Conservation (phyloP, 306 rosid species). For the Mimosa bimucronata region DNA sequence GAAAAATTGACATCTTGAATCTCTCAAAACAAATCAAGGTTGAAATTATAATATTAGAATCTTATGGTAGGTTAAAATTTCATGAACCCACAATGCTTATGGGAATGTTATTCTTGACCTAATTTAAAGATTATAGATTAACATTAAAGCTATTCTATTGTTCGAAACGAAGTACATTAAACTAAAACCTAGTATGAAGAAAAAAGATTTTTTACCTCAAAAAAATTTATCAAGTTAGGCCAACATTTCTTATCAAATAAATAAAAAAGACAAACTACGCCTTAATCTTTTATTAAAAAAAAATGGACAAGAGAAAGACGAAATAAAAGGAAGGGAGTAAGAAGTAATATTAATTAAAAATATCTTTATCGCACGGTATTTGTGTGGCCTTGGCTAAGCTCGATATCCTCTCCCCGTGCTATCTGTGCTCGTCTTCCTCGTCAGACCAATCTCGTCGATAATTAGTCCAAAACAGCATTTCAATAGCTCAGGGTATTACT, state of each 20-base stretch:
- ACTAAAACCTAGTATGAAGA: neutral
- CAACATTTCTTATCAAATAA: neutral
- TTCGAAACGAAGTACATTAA: neutral
- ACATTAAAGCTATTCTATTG: neutral
- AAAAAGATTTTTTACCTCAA: no score
- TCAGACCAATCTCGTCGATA: slow-evolving; percentile 52
- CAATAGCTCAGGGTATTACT: slow-evolving; percentile 26
- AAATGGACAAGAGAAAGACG: neutral
- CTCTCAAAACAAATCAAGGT: no score
- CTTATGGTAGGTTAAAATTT: no score
- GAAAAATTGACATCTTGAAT: no score
- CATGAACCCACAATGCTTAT: no score
- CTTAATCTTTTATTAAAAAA: no score
- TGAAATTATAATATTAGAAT: no score
- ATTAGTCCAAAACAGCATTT: slow-evolving; percentile 32
- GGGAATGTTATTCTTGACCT: neutral
- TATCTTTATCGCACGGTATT: slow-evolving; percentile 59
- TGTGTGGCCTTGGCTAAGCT: slow-evolving; percentile 90
- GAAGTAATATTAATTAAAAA: slow-evolving; percentile 3
- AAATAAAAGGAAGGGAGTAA: neutral
- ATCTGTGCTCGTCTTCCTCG: slow-evolving; percentile 55
- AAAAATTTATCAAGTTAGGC: neutral
- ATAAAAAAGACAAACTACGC: neutral
- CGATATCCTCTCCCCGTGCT: slow-evolving; percentile 50
- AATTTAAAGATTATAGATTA: neutral